Base-by-base conservation (phyloP, 2,329 filamentous ascomycete genomes). In the Macroventuria anomochaeta region DNA sequence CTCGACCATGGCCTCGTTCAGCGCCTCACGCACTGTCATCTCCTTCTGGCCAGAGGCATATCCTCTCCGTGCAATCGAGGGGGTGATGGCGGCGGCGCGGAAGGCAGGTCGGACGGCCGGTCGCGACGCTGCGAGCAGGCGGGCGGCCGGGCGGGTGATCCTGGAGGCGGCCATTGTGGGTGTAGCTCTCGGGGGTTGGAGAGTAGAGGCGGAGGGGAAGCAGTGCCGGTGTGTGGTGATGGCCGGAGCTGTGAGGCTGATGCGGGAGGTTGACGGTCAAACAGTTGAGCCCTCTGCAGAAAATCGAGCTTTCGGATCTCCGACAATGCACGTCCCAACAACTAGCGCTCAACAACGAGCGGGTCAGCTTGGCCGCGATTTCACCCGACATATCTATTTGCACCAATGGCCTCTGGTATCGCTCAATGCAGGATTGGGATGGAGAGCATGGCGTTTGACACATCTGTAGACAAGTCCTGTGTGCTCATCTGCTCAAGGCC, bases 1-100 rank as follows among this genome's bases (percentile, higher is more conserved):
- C 83, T 99, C 95, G 40, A 92, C 92, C 74, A 99, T 88, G 57
- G 95, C 95, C 83, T 99, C 93, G 77, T 99, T 99, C 74, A 99
- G 83, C 56, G 95, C 95, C 76, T 99, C 95, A 81, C 95, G 87
- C 72, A 99, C 95, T 37, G 95, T 96, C 81, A 96, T 92, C 76
- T 97, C 91, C 84, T 97, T 97, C 62, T 88, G 88, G 58, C 76
- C 76, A 11, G 81, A 80, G 32, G 85, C 85, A 78, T 87, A 87
- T 64, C 77, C 77, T 69, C 85, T 75, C 72, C 73, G 73, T 55
- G 78, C 75, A 64, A 80, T 74, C 43, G 79, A 75, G 49, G 81
- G 79, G 56, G 77, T 73, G 62, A 79, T 75, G 57, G 78, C 73
- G 57, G 79, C 59, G 55, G 65, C 75, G 67, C 81, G 80, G 73